A percentile compares a stretch with the other conserved stretches of the same genome.
Evolutionary conservation across 306 rosid species (phyloP).

Genomic region (Abrus pulchellus): DNA sequence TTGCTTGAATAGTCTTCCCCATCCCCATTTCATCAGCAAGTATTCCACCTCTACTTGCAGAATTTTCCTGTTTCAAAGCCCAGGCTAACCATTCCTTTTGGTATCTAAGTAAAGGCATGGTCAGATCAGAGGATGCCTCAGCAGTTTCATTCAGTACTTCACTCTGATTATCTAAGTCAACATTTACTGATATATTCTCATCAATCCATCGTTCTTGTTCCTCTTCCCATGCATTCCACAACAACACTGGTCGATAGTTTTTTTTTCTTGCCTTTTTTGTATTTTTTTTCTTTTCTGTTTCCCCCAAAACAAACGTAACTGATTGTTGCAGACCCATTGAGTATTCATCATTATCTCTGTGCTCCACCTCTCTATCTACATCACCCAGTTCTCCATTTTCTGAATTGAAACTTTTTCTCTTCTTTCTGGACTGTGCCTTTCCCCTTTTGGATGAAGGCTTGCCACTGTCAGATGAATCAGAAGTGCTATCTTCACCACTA

Average conservation of each 20-base stretch:
- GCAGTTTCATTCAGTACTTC: slow-evolving; percentile 66
- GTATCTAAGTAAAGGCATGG: slow-evolving; percentile 80
- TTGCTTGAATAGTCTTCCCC: slow-evolving; percentile 98
- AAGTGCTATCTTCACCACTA: slow-evolving; percentile 42
- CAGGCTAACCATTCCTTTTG: slow-evolving; percentile 96
- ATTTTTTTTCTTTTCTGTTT: slow-evolving; percentile 38
- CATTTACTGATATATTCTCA: slow-evolving; percentile 55
- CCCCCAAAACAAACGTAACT: neutral
- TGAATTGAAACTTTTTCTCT: neutral
- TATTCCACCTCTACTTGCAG: slow-evolving; percentile 78
- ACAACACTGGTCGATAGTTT: slow-evolving; percentile 45
- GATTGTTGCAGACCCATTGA: neutral
- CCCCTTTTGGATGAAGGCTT: slow-evolving; percentile 28
- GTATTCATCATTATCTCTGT: neutral
- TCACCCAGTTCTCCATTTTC: slow-evolving; percentile 35
- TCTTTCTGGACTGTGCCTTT: slow-evolving; percentile 35
- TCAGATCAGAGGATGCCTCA: slow-evolving; percentile 76
- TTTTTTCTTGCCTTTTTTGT: slow-evolving; percentile 46
- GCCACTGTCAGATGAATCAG: slow-evolving; percentile 41
- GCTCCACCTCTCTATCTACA: slow-evolving; percentile 11
- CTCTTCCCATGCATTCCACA: slow-evolving; percentile 79
- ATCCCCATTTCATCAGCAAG: slow-evolving; percentile 99
- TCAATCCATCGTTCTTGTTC: slow-evolving; percentile 77
- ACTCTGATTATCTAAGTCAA: slow-evolving; percentile 60
- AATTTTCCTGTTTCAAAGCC: slow-evolving; percentile 85